phyloP scores from a whole-genome alignment of 148 eudicot genomes.

The Chenopodium album region DNA sequence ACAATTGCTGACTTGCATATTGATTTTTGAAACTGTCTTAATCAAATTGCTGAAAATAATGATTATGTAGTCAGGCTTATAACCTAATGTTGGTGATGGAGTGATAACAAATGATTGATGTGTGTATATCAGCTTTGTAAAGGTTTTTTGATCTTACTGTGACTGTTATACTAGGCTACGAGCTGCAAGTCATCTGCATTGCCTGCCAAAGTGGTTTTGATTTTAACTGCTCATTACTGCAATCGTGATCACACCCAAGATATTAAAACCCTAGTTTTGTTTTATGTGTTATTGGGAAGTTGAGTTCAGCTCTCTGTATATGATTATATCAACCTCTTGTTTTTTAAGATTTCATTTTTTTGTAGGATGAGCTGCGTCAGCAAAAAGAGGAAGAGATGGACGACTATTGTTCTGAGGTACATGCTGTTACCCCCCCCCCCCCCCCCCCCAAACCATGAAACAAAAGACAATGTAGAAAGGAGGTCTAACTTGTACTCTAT shows the following conservation, averaged over 20 bases:
- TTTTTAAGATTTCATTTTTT: not conserved
- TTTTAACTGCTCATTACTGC: not conserved
- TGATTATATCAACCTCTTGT: not conserved
- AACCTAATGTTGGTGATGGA: not conserved
- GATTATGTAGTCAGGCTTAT: not conserved
- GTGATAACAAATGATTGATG: not conserved
- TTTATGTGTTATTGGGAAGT: not conserved
- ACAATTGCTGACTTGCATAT: not conserved
- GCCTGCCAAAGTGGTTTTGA: not conserved
- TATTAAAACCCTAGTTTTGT: not conserved
- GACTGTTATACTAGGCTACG: not conserved
- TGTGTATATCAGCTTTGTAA: not conserved
- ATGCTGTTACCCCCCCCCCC: not conserved
- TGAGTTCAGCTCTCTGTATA: not conserved
- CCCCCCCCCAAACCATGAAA: not conserved
- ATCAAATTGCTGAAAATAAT: not conserved
- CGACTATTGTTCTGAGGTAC: slow-evolving; percentile 90
- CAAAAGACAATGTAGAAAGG: not conserved
- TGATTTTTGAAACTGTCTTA: not conserved
- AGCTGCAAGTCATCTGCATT: too few species aligned
- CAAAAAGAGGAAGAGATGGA: slow-evolving; percentile 92
- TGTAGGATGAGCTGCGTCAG: slow-evolving; percentile 94
- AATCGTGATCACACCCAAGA: not conserved
- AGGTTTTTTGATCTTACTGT: not conserved
- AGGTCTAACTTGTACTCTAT: not conserved